A percentile compares a stretch with the other conserved stretches of the same genome.
Conservation (phyloP, 2,329 filamentous ascomycete species). For the Hypocreales sp. region DNA sequence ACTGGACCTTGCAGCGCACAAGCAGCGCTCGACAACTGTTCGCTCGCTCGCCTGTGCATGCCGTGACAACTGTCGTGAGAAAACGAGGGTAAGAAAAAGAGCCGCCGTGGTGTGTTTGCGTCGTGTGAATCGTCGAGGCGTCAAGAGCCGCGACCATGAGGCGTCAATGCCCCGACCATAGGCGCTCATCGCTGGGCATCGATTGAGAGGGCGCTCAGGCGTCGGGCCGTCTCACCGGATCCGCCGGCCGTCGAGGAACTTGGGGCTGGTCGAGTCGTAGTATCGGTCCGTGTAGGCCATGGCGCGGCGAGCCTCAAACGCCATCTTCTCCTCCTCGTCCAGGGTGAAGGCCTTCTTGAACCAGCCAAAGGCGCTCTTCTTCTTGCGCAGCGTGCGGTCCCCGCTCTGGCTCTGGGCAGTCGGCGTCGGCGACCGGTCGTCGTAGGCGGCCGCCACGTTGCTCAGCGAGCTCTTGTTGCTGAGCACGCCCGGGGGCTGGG, state of each 20-base stretch:
- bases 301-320: constrained; percentile 40
- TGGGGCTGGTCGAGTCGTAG: constrained; percentile 32
- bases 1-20: no score
- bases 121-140: no score
- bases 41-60: no score
- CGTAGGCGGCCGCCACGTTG: constrained; percentile 31
- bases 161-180: no score
- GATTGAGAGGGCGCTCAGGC: no score
- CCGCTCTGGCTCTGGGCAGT: constrained; percentile 12
- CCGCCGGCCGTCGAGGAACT: constrained; percentile 40
- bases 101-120: no score
- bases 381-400: constrained; percentile 41
- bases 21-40: no score
- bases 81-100: no score
- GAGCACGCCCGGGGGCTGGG: constrained; percentile 32
- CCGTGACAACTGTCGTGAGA: no score
- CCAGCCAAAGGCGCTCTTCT: constrained; percentile 53
- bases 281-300: constrained; percentile 30
- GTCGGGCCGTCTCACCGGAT: constrained; percentile 15
- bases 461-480: constrained; percentile 42
- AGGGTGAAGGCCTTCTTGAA: constrained; percentile 52
- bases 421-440: constrained; percentile 16
- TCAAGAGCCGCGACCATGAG: no score
- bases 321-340: constrained; percentile 45
- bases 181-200: no score